Base-by-base conservation (phyloP, 1,139 yeast genomes). In the Taiozyma sp. region DNA sequence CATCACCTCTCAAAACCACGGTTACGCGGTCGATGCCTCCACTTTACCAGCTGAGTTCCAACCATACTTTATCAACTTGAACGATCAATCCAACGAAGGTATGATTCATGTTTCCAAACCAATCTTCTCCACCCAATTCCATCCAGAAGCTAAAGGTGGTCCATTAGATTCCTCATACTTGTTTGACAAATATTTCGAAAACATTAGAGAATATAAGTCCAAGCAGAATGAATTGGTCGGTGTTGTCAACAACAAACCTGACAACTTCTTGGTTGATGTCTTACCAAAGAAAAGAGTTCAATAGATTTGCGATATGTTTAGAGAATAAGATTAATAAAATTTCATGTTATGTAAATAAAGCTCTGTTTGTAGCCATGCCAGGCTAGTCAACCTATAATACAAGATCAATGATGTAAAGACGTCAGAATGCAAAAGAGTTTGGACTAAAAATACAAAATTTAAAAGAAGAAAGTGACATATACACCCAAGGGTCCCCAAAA, bases 141-240 rank as follows among this genome's bases (percentile, higher is more conserved):
- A 93, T 69, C 99, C 99, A 46, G 99, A 93, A 72, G 99, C 99
- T 55, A 93, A 92, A 75, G 99, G 99, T 61, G 99, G 99, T 62
- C 99, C 99, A 53, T 78, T 87, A 64, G 99, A 93, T 70, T 87
- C 97, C 22, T 79, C 89, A 6, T 89, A 84, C 71, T 76, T 93
- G 70, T 93, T 93, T 64, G 98, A 93, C 76, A 88, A 84, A 71
- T 93, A 89, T 72, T 84, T 93, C 64, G 80, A 76, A 45, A 79
- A 87, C 65, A 84, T 93, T 58, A 76, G 74, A 44, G 72, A 71
- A 43, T 89, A 80, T 76, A 85, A 80, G 68, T 62, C 63, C 52
- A 65, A 70, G 54, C 68, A 66, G 58, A 47, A 51, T 51, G 78
- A 80, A 29, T 70, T 75, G 56, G 74, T 73, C 57, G 73, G 77